These are phyloP conservation scores for Triticum monococcum DNA, from an alignment of 176 grass and related monocot genomes.

Conservation along the genomic window DNA sequence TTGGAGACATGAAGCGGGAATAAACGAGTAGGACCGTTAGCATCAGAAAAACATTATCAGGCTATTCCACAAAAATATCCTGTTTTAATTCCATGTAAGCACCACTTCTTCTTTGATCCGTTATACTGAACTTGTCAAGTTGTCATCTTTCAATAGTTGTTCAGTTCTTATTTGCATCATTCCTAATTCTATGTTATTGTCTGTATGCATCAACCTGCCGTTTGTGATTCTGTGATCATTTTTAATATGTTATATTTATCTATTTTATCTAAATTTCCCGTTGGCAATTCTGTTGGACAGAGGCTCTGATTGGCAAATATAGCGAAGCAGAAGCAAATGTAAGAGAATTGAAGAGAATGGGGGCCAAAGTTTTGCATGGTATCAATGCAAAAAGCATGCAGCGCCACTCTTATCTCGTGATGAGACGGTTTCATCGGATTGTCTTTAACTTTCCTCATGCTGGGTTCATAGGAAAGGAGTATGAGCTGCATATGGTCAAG, in stretches of 20 bases:
- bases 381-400: conserved; percentile 44
- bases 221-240: neutral
- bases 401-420: conserved; percentile 34
- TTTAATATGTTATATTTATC: no score
- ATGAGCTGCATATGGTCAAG: conserved; percentile 29
- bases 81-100: no score
- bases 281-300: conserved; percentile 15
- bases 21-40: no score
- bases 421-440: conserved; percentile 44
- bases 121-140: no score
- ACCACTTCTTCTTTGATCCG: no score
- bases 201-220: no score
- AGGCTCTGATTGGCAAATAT: conserved; percentile 28
- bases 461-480: conserved; percentile 52
- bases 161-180: no score
- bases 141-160: no score
- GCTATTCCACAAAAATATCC: no score
- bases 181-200: neutral
- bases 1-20: no score
- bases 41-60: no score
- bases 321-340: conserved; percentile 18
- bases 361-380: conserved; percentile 33
- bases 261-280: neutral
- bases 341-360: conserved; percentile 12
- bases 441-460: conserved; percentile 73